phyloP scores from a whole-genome alignment of 1,139 yeast genomes.

The Suhomyces taliae region DNA sequence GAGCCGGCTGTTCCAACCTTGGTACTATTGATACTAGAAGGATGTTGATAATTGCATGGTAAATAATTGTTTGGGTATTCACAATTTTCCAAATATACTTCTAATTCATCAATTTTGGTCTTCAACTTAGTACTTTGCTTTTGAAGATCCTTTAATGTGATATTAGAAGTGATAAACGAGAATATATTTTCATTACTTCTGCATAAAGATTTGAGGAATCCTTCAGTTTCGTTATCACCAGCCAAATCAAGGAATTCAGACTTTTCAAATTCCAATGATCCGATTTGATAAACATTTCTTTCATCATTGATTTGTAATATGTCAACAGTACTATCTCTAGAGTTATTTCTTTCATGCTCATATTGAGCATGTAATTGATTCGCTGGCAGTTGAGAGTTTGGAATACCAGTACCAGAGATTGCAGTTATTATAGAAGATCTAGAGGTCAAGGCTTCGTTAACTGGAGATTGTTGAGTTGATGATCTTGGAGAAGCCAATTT shows the following conservation, averaged over 20 bases:
- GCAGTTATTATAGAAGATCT: constrained; percentile 12
- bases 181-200: constrained; percentile 46
- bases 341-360: constrained; percentile 2
- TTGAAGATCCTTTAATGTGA: constrained; percentile 48
- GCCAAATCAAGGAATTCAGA: constrained; percentile 47
- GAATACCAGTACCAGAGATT: constrained; percentile 4
- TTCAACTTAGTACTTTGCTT: constrained; percentile 44
- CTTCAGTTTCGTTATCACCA: constrained; percentile 49
- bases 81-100: constrained; percentile 33
- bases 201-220: constrained; percentile 51
- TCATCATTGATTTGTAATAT: constrained; percentile 14
- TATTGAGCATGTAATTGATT: constrained; percentile 3
- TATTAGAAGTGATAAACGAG: constrained; percentile 46
- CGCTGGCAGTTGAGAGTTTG: constrained; percentile 1
- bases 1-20: constrained; percentile 5
- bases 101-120: constrained; percentile 36
- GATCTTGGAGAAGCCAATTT: constrained; percentile 5
- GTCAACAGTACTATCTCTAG: constrained; percentile 15
- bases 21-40: constrained; percentile 7
- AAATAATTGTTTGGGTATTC: constrained; percentile 42
- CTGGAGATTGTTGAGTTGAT: constrained; percentile 9
- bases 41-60: constrained; percentile 6
- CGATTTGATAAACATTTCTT: constrained; percentile 47
- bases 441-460: constrained; percentile 12
- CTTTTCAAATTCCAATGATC: constrained; percentile 56